Evolutionary conservation across 208 protist genomes (phyloP), one percentile per base, ranked within the genome.

Genomic region (Crithidia sp.): DNA sequence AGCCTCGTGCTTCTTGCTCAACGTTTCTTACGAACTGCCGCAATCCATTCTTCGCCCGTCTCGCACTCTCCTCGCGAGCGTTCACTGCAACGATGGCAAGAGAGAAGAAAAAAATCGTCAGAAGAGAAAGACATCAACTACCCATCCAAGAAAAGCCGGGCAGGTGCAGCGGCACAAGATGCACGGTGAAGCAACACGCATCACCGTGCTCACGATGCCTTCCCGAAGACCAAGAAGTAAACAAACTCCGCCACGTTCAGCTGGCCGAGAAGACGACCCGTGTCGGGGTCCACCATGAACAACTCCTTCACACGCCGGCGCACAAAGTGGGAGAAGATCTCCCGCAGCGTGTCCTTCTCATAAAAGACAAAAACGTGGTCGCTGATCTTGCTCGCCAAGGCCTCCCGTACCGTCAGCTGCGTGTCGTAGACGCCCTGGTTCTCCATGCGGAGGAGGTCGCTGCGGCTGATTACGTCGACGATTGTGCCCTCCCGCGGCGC

Each of bases 371-470:
- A 93, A 19, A 92, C 73, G 44, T 77, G 77, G 17, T 81, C 81
- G 10, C 73, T 78, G 12, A 86, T 67, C 66, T 84, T 89, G 74
- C 80, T 85, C 44, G 76, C 74, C 56, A 96, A 60, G 47, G 88
- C 89, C 70, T 95, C 87, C 9, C 85, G 88, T 17, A 97, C 84
- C 47, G 86, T 93, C 37, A 94, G 62, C 45, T 86, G 78, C 4
- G 84, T 96, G 77, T 97, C 85, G 75, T 97, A 97, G 37, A 93
- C 90, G n/a, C 93, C 93, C 56, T 94, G 86, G 65, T 94, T 82
- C 71, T 97, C 90, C 79, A 97, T 96, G 13, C 87, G 84, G 55
- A 97, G 84, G 0, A 95, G 67, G 62, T 97, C 93, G 58, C 83
- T 92, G 50, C 91, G 85, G 14, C 84, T 91, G 53, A 97, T 86